Base-by-base conservation (phyloP, 1,284 basidiomycete genomes). In the Leccinum huronense region DNA sequence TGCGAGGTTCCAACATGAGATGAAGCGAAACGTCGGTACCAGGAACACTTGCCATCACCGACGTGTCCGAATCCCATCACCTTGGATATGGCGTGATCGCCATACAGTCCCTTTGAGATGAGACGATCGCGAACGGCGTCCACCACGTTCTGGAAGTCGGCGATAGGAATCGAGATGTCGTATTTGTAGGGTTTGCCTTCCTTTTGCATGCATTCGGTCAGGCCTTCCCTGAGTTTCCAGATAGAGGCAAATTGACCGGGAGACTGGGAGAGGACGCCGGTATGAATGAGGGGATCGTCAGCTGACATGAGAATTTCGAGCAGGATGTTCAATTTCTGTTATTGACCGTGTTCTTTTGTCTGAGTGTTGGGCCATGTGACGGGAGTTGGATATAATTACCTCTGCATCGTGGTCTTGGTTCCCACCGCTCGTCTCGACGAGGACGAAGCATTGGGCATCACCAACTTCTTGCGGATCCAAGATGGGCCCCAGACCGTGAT, bases 101-200 rank as follows among this genome's bases (percentile, higher is more conserved):
- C 84, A 62, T 93, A 78, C 27, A 98, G 78, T 1, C 93, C 95
- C 67, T 89, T 86, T 42, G 87, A 86, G 40, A 83, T 78, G 57
- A 98, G 80, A 61, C 88, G 89, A 63, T 89, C 86, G 63, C 93
- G 82, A 59, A 96, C 90, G 53, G 84, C 81, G 71, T 97, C 91
- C 27, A 98, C 94, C 10, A 98, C 87, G 33, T 87, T 85, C 80
- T 98, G 91, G 86, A 99, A 99, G 70, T 89, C 86, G 23, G 86
- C 83, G 4, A 97, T 83, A 2, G 97, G 97, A 38, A 99, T 87
- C 19, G 94, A 96, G 51, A 99, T 86, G 73, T 99, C 97, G 77
- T 99, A 99, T 81, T 99, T 99, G 83, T 97, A 99, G 5, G 92
- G 90, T 70, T 94, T 94, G 56, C 97, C 97, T 74, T 94, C 90